Evolutionary conservation across 2,329 filamentous ascomycete genomes (phyloP).

Genomic region (Botrytis squamosa): DNA sequence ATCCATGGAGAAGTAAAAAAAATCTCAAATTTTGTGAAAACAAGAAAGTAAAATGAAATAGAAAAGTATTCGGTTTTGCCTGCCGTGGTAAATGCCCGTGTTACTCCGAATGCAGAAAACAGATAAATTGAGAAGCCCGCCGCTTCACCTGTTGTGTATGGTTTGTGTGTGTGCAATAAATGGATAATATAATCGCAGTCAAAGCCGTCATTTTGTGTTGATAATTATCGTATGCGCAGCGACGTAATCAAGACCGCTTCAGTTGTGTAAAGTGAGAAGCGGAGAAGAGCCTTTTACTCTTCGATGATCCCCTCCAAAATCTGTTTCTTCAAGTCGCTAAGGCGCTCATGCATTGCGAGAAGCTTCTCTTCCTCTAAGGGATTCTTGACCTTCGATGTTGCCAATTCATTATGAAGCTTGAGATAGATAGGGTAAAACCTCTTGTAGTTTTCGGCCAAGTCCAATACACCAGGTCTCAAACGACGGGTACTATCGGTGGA

Average conservation of each 20-base stretch:
- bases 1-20: slow-evolving; percentile 1
- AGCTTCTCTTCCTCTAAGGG: slow-evolving; percentile 52
- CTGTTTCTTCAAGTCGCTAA: slow-evolving; percentile 57
- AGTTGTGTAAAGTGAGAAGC: neutral
- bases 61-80: slow-evolving; percentile 10
- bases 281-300: neutral
- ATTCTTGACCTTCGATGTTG: slow-evolving; percentile 45
- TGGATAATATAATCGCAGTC: neutral
- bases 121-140: neutral
- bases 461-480: slow-evolving; percentile 50
- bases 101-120: slow-evolving; percentile 8
- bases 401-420: slow-evolving; percentile 55
- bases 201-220: neutral
- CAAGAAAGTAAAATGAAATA: neutral
- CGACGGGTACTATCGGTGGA: slow-evolving; percentile 37
- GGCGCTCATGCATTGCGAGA: slow-evolving; percentile 53
- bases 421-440: slow-evolving; percentile 56
- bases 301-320: slow-evolving; percentile 43
- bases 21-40: slow-evolving; percentile 10
- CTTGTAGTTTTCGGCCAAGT: slow-evolving; percentile 56
- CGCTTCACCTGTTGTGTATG: neutral
- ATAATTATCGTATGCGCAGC: neutral
- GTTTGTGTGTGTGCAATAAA: neutral
- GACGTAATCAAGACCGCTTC: neutral
- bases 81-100: slow-evolving; percentile 17